phyloP scores from a whole-genome alignment of 2,329 filamentous ascomycete species.

The Colletotrichum cuscutae region DNA sequence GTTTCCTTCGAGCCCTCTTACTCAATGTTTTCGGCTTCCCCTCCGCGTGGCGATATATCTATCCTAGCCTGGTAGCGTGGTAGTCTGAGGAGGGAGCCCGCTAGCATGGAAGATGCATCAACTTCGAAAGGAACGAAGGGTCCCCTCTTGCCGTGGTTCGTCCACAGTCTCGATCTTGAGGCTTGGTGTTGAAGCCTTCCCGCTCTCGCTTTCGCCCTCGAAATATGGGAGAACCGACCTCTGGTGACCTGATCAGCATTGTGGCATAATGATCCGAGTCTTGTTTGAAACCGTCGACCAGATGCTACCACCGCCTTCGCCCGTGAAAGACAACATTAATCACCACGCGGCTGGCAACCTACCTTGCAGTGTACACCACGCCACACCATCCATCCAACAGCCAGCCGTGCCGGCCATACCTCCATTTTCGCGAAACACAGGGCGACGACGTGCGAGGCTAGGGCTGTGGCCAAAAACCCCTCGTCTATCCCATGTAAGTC shows the following conservation, averaged over 20 bases:
- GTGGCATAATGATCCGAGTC: neutral
- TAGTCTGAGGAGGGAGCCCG: neutral
- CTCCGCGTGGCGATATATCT: neutral
- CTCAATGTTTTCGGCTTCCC: neutral
- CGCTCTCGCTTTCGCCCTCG: neutral
- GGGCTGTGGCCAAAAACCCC: slow-evolving; percentile 8
- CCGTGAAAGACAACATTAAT: neutral
- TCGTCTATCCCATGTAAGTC: neutral
- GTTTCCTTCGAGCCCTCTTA: neutral
- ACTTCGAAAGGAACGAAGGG: too few relatives aligned
- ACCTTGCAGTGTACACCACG: neutral
- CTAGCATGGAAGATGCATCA: neutral
- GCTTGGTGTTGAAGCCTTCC: neutral
- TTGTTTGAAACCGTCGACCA: neutral
- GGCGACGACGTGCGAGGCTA: neutral
- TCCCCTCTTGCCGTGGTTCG: neutral
- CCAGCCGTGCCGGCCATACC: neutral
- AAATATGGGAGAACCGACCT: neutral
- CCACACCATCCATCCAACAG: too few relatives aligned
- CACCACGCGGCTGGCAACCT: neutral
- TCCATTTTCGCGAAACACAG: neutral
- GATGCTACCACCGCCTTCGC: too few relatives aligned
- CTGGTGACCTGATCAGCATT: neutral
- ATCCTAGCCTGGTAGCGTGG: neutral
- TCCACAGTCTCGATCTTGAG: neutral